Base-by-base conservation (phyloP, 2,329 filamentous ascomycete genomes). In the Tolypocladium capitatum region DNA sequence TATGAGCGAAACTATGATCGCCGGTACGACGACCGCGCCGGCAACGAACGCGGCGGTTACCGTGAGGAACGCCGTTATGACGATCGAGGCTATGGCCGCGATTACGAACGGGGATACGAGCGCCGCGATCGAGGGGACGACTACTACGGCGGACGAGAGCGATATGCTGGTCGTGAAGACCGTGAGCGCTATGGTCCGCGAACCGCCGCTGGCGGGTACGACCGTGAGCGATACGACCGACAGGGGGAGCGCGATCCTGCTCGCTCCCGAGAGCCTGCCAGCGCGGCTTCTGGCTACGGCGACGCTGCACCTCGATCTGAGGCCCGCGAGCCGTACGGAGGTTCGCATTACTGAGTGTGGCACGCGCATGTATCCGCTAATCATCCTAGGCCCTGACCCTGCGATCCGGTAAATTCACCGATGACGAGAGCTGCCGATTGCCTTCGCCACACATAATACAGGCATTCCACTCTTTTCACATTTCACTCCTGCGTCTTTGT, bases 71-170 rank as follows among this genome's bases (percentile, higher is more conserved):
- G 70, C 51, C 65, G 69, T 48, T 68, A 73, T 44, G 71, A 73
- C 11, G 69, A 71, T 46, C 70, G 71, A 49, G 56, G 63, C 44
- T 69, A 72, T 43, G 65, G 78, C 52, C 76, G 78, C 55, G 73
- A 68, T 63, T 76, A 66, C 64, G 75, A 81, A 49, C 80, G 81
- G 56, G 76, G 68, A 46, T 71, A 71, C 48, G 74, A 78, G 41
- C 70, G 74, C 33, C 71, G 75, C 49, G 68, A 69, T 32, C 61
- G 71, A 51, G 67, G 60, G 38, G 68, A 69, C 14, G 66, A 67
- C 7, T 60, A 64, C 43, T 60, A 64, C 42, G 64, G 65, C 43
- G 59, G 62, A 32, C 63, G 65, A 16, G 65, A 68, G 41, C 63
- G 65, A 42, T 64, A 67, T 47, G 69, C 58, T 47, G 66, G 62